Conservation (phyloP, 2,329 filamentous ascomycete genomes). For the Xylariaceae sp. region DNA sequence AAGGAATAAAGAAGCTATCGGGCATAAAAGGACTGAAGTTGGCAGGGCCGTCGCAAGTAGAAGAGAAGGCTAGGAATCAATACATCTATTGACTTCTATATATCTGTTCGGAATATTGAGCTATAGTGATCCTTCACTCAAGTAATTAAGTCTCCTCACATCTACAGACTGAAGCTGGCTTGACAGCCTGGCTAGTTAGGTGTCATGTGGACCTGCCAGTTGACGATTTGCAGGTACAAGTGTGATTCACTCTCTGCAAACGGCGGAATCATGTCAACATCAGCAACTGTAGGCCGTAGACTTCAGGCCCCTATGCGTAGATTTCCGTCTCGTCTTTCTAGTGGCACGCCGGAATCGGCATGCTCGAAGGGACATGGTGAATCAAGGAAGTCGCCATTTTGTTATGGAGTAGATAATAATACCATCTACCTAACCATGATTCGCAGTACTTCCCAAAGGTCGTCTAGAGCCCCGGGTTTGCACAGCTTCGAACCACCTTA, state of each 20-base stretch:
- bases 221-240: background rate
- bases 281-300: background rate
- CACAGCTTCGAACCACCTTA: background rate
- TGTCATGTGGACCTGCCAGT: background rate
- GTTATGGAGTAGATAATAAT: background rate
- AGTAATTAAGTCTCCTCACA: too few species aligned
- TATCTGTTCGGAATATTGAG: too few species aligned
- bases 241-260: background rate
- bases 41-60: too few species aligned
- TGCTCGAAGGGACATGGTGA: background rate
- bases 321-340: background rate
- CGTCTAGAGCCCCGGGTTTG: background rate
- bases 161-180: background rate
- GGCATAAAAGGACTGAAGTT: too few species aligned
- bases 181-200: background rate
- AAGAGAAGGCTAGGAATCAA: too few species aligned
- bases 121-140: too few species aligned
- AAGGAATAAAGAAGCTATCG: too few species aligned
- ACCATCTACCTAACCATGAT: background rate
- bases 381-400: background rate
- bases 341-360: background rate
- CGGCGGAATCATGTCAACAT: background rate
- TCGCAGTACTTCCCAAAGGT: background rate
- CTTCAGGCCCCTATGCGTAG: background rate
- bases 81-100: too few species aligned